Evolutionary conservation across 2,329 filamentous ascomycete species (phyloP).

Genomic region (Dactylonectria estremocensis): DNA sequence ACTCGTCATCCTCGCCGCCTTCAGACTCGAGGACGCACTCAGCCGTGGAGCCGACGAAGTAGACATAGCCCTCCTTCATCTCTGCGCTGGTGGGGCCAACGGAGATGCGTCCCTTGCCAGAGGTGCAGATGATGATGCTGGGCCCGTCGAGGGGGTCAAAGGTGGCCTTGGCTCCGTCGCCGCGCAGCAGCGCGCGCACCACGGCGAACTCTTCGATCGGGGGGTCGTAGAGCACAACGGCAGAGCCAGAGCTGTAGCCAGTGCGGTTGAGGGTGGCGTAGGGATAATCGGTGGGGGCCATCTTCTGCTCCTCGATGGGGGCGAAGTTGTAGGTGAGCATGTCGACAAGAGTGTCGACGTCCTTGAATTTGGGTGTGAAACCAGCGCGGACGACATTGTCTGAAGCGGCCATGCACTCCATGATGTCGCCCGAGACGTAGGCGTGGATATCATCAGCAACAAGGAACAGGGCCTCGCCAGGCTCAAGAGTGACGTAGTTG

Average conservation of each 20-base stretch:
- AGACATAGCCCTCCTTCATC: conserved; percentile 81
- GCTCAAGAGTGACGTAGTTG: conserved; percentile 90
- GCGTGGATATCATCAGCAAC: conserved; percentile 98
- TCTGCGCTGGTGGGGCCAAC: conserved; percentile 87
- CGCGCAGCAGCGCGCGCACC: conserved; percentile 82
- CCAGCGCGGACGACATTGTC: conserved; percentile 98
- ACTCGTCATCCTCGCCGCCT: conserved; percentile 73
- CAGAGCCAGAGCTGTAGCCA: conserved; percentile 84
- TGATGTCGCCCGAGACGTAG: conserved; percentile 93
- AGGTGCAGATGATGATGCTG: conserved; percentile 93
- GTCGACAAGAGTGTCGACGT: conserved; percentile 87
- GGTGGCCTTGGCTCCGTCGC: conserved; percentile 82
- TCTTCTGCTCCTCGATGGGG: conserved; percentile 95
- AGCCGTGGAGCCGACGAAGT: conserved; percentile 90
- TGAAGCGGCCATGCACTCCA: conserved; percentile 99
- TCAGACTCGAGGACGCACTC: conserved; percentile 84
- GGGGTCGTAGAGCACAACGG: conserved; percentile 87
- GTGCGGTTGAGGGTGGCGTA: conserved; percentile 86
- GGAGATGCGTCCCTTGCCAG: conserved; percentile 85
- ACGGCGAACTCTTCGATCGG: conserved; percentile 98
- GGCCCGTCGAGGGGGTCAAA: conserved; percentile 91
- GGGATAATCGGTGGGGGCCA: conserved; percentile 87
- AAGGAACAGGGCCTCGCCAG: conserved; percentile 96
- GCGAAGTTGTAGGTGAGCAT: conserved; percentile 98
- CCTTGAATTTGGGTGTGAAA: conserved; percentile 99